Evolutionary conservation across 2,329 filamentous ascomycete species (phyloP).

Genomic region (Plenodomus biglobosus): DNA sequence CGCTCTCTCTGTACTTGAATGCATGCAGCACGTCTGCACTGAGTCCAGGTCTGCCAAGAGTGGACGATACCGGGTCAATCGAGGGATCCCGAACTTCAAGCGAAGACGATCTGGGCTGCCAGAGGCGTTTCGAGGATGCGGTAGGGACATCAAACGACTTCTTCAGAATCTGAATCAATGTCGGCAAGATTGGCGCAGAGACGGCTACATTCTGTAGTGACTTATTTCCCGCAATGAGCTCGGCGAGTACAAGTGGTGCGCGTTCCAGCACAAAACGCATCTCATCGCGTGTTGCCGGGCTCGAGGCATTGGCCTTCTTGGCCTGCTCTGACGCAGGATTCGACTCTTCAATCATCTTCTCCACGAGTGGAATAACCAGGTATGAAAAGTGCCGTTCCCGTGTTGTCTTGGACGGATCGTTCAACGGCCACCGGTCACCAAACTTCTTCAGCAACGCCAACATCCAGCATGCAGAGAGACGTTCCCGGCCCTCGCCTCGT

Average conservation of each 20-base stretch:
- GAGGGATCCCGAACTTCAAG: conserved; percentile 27
- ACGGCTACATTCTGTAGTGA: conserved; percentile 79
- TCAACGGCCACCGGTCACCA: conserved; percentile 40
- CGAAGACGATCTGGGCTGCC: conserved; percentile 50
- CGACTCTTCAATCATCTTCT: conserved; percentile 50
- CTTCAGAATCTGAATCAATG: conserved; percentile 65
- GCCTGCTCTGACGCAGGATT: conserved; percentile 26
- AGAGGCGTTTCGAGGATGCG: conserved; percentile 55
- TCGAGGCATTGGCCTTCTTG: conserved; percentile 23
- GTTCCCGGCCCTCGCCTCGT: conserved; percentile 44
- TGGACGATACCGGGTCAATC: conserved; percentile 37
- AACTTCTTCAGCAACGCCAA: conserved; percentile 42
- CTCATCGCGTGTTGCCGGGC: conserved; percentile 52
- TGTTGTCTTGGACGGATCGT: conserved; percentile 42
- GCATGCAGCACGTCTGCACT: conserved; percentile 64
- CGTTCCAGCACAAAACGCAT: conserved; percentile 46
- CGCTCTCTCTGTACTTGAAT: conserved; percentile 73
- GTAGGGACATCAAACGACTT: conserved; percentile 64
- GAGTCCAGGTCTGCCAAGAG: conserved; percentile 36
- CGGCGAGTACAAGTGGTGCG: conserved; percentile 74
- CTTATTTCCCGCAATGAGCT: conserved; percentile 75
- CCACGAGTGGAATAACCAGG: conserved; percentile 51
- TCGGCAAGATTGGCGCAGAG: conserved; percentile 66
- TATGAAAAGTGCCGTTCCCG: conserved; percentile 49
- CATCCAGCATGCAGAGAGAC: conserved; percentile 48